Evolutionary conservation across 2,329 filamentous ascomycete genomes (phyloP).

Genomic region (Trichoderma sp.): DNA sequence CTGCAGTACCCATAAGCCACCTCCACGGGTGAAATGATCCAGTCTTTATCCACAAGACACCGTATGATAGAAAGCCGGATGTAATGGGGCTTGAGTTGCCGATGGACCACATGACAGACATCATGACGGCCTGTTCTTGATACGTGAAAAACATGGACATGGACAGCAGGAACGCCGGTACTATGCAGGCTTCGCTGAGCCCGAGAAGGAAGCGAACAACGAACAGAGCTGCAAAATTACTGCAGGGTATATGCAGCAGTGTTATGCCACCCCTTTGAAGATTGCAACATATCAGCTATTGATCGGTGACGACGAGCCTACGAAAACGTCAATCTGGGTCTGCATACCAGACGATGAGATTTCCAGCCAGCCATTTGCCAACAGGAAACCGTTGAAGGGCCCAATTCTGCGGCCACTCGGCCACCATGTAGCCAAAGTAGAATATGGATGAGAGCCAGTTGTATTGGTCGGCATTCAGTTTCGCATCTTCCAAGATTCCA

Average conservation of each 20-base stretch:
- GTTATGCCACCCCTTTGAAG: slow-evolving; percentile 37
- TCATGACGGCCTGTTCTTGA: slow-evolving; percentile 40
- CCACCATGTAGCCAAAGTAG: slow-evolving; percentile 53
- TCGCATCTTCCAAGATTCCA: slow-evolving; percentile 29
- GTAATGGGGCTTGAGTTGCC: slow-evolving; percentile 42
- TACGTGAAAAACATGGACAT: slow-evolving; percentile 44
- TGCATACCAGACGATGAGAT: slow-evolving; percentile 33
- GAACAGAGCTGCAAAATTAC: slow-evolving; percentile 36
- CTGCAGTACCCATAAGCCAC: slow-evolving; percentile 42
- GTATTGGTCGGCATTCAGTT: slow-evolving; percentile 29
- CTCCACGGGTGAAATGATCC: slow-evolving; percentile 44
- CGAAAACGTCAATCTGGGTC: background rate
- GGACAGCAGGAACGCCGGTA: slow-evolving; percentile 33
- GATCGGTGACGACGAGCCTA: too few species aligned
- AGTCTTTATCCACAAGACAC: slow-evolving; percentile 41
- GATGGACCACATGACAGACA: slow-evolving; percentile 47
- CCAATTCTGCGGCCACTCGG: slow-evolving; percentile 47
- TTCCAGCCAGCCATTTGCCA: slow-evolving; percentile 46
- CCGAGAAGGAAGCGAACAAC: slow-evolving; percentile 38
- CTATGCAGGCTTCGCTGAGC: slow-evolving; percentile 35
- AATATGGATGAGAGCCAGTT: slow-evolving; percentile 47
- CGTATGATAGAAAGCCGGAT: slow-evolving; percentile 39
- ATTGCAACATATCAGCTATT: background rate
- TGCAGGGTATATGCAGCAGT: slow-evolving; percentile 38
- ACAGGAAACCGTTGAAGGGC: slow-evolving; percentile 51